phyloP scores from a whole-genome alignment of 2,329 filamentous ascomycete genomes.

The Ascochyta fabae region DNA sequence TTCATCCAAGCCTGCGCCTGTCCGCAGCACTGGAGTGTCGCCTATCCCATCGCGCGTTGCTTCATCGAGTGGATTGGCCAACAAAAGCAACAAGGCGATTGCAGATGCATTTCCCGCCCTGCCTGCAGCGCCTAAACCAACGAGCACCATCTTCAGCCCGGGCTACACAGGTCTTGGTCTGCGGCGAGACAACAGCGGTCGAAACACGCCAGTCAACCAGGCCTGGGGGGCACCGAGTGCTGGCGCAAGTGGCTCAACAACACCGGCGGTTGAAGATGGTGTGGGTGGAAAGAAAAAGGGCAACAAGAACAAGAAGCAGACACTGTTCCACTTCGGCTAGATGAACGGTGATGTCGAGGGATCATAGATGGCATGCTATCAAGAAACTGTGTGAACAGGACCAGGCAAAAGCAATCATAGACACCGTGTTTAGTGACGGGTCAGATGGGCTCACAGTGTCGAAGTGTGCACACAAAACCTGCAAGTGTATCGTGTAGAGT shows the following conservation, averaged over 20 bases:
- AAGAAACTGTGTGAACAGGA: not conserved
- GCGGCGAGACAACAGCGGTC: constrained; percentile 52
- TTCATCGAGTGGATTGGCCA: constrained; percentile 37
- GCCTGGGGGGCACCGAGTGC: constrained; percentile 49
- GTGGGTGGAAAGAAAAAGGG: constrained; percentile 53
- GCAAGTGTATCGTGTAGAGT: not conserved
- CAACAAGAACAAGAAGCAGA: constrained; percentile 59
- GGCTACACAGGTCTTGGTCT: constrained; percentile 56
- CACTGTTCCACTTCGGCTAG: constrained; percentile 58
- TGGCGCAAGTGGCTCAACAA: constrained; percentile 32
- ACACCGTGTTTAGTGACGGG: not conserved
- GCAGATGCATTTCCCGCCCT: constrained; percentile 80
- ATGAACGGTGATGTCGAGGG: not conserved
- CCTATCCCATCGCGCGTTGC: constrained; percentile 45
- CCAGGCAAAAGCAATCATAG: constrained; percentile 5
- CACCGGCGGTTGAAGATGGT: constrained; percentile 30
- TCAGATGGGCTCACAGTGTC: not conserved
- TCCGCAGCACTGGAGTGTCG: constrained; percentile 32
- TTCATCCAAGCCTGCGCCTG: constrained; percentile 31
- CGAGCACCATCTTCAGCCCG: constrained; percentile 60
- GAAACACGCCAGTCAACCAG: constrained; percentile 46
- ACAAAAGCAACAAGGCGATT: constrained; percentile 28
- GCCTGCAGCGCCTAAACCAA: constrained; percentile 75
- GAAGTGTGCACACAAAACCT: not conserved
- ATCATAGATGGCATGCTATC: not conserved